Conservation (phyloP, 2,329 filamentous ascomycete species). For the Venturia nashicola region DNA sequence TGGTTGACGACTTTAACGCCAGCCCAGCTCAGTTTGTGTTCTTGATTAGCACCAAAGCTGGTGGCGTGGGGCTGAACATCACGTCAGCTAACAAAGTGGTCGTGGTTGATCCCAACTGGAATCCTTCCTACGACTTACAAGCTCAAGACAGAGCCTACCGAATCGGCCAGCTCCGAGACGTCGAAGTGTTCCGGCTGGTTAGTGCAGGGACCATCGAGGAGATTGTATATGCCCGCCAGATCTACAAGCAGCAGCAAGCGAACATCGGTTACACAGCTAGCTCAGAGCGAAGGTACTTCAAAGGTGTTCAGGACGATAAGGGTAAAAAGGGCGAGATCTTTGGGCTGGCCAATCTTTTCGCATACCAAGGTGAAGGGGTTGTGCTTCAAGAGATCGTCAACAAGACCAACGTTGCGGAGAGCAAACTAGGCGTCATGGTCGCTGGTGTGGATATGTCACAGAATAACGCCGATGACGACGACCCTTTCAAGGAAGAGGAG, state of each 20-base stretch:
- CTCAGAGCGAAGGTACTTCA: conserved; percentile 87
- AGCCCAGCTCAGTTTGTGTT: conserved; percentile 86
- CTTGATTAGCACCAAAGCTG: conserved; percentile 85
- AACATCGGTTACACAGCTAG: conserved; percentile 95
- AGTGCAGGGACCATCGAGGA: conserved; percentile 91
- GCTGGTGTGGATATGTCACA: conserved; percentile 59
- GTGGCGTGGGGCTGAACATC: conserved; percentile 90
- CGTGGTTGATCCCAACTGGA: conserved; percentile 96
- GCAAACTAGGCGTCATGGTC: conserved; percentile 70
- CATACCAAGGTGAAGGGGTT: conserved; percentile 65
- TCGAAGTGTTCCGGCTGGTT: conserved; percentile 88
- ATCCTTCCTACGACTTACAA: conserved; percentile 86
- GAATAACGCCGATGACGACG: conserved; percentile 31
- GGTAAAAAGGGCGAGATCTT: conserved; percentile 88
- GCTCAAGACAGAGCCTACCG: conserved; percentile 94
- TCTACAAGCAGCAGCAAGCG: conserved; percentile 98
- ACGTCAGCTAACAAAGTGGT: conserved; percentile 97
- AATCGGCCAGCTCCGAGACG: conserved; percentile 83
- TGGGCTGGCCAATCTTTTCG: conserved; percentile 75
- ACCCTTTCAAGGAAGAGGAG: conserved; percentile 29
- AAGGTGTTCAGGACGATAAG: conserved; percentile 75
- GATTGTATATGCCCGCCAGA: conserved; percentile 90
- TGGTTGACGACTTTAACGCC: conserved; percentile 84
- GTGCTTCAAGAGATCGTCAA: conserved; percentile 92
- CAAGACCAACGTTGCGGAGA: conserved; percentile 94